Conservation (phyloP, 768 basidiomycete genomes). For the Cystobasidium ongulense region DNA sequence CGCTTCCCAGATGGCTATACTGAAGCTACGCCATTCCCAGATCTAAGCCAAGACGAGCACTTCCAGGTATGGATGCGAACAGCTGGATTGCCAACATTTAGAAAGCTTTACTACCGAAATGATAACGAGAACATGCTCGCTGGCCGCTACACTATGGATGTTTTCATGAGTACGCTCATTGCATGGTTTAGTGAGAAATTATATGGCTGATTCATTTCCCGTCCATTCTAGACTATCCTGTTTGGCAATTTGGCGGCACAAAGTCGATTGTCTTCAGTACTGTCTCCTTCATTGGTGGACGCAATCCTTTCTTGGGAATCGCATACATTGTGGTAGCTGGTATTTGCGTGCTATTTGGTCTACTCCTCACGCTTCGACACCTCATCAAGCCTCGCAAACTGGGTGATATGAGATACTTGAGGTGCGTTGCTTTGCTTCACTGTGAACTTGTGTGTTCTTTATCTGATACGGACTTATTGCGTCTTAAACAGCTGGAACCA, state of each 20-base stretch:
- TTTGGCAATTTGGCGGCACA: constrained; percentile 79
- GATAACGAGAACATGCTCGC: constrained; percentile 62
- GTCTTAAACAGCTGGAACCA: constrained; percentile 26
- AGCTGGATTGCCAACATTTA: constrained; percentile 90
- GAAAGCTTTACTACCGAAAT: constrained; percentile 88
- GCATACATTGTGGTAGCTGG: constrained; percentile 84
- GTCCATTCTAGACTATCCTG: constrained; percentile 71
- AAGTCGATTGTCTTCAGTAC: constrained; percentile 96
- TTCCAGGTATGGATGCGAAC: constrained; percentile 99
- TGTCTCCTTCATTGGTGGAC: constrained; percentile 96
- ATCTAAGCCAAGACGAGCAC: constrained; percentile 70
- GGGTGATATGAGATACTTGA: constrained; percentile 38
- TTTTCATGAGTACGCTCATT: constrained; percentile 66
- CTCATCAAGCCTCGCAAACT: constrained; percentile 78
- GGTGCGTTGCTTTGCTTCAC: constrained; percentile 12
- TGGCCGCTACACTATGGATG: constrained; percentile 66
- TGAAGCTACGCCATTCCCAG: constrained; percentile 55
- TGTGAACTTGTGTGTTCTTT: too few species aligned
- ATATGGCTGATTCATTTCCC: not conserved
- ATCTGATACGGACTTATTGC: not conserved
- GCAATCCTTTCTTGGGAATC: constrained; percentile 98
- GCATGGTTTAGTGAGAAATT: not conserved
- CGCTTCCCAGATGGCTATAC: constrained; percentile 71
- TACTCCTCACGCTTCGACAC: constrained; percentile 83
- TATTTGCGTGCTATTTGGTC: constrained; percentile 76